These are phyloP conservation scores for Zanthoxylum bungeanum DNA, from an alignment of 345 rosid genomes.

Conservation along the genomic window DNA sequence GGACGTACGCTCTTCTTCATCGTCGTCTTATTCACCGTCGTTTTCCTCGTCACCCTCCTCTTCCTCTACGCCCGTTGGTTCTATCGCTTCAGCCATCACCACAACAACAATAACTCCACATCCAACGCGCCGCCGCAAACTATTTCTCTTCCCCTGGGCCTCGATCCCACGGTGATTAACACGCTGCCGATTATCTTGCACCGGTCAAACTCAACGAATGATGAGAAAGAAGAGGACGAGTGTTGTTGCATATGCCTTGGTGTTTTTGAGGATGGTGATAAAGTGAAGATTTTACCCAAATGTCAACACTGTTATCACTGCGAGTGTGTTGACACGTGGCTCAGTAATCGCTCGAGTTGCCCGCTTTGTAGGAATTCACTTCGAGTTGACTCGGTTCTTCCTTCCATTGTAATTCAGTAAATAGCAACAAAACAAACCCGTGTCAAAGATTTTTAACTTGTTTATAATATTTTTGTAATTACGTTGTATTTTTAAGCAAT, in stretches of 20 bases:
- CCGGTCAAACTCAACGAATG: not conserved
- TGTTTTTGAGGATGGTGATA: conserved; percentile 63
- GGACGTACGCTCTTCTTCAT: conserved; percentile 40
- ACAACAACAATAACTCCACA: not conserved
- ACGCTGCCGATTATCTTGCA: conserved; percentile 24
- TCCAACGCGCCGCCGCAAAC: not conserved
- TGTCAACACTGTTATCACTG: conserved; percentile 65
- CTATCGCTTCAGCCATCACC: conserved; percentile 20
- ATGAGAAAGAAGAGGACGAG: not conserved
- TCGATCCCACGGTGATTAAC: conserved; percentile 20
- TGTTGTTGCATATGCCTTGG: conserved; percentile 79
- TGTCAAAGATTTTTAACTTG: not conserved
- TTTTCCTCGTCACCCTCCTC: conserved; percentile 30
- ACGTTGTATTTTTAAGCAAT: not conserved
- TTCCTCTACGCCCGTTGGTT: conserved; percentile 40
- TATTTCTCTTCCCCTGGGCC: conserved; percentile 20
- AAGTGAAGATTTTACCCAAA: conserved; percentile 57
- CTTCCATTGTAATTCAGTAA: conserved; percentile 12
- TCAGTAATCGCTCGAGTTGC: conserved; percentile 54
- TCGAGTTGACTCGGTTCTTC: conserved; percentile 24
- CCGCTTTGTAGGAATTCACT: conserved; percentile 63
- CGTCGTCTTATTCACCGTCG: conserved; percentile 23
- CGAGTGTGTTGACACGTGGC: conserved; percentile 74
- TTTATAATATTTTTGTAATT: not conserved
- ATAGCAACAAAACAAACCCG: not conserved